phyloP scores from a whole-genome alignment of 2,329 filamentous ascomycete genomes.

The Calonectria ilicicola region DNA sequence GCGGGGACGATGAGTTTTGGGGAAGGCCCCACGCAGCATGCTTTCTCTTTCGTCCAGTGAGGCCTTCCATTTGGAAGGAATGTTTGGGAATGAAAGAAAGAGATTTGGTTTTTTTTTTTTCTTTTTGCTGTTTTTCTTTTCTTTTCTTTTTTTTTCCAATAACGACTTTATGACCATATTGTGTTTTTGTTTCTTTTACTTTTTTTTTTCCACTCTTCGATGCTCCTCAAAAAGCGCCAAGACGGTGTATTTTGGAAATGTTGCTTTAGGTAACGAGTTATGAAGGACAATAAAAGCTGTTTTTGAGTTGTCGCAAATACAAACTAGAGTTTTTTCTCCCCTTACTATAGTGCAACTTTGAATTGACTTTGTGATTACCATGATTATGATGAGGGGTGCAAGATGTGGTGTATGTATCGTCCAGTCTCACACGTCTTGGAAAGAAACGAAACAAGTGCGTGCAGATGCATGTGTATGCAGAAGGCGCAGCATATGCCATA shows the following conservation, averaged over 20 bases:
- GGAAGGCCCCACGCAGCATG: slow-evolving; percentile 40
- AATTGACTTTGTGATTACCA: slow-evolving; percentile 7
- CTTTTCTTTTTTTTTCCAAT: slow-evolving; percentile 35
- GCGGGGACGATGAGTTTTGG: slow-evolving; percentile 46
- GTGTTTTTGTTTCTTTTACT: slow-evolving; percentile 29
- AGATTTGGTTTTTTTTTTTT: slow-evolving; percentile 28
- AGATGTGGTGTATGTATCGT: background rate
- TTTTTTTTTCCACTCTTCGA: slow-evolving; percentile 41
- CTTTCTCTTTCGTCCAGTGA: slow-evolving; percentile 40
- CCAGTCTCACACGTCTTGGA: background rate
- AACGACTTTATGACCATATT: slow-evolving; percentile 51
- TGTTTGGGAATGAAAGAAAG: slow-evolving; percentile 43
- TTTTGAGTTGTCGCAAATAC: slow-evolving; percentile 39
- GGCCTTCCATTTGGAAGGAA: slow-evolving; percentile 30
- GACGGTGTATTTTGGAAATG: slow-evolving; percentile 49
- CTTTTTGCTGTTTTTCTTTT: slow-evolving; percentile 43
- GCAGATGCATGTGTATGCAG: background rate
- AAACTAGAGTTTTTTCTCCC: slow-evolving; percentile 24
- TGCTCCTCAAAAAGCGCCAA: slow-evolving; percentile 44
- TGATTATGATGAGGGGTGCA: background rate
- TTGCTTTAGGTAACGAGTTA: slow-evolving; percentile 55
- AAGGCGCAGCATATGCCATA: too few species aligned
- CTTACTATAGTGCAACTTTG: background rate
- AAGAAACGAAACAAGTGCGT: background rate
- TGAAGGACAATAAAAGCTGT: slow-evolving; percentile 55